Base-by-base conservation (phyloP, 164 flowering plant species). In the Piper longum region DNA sequence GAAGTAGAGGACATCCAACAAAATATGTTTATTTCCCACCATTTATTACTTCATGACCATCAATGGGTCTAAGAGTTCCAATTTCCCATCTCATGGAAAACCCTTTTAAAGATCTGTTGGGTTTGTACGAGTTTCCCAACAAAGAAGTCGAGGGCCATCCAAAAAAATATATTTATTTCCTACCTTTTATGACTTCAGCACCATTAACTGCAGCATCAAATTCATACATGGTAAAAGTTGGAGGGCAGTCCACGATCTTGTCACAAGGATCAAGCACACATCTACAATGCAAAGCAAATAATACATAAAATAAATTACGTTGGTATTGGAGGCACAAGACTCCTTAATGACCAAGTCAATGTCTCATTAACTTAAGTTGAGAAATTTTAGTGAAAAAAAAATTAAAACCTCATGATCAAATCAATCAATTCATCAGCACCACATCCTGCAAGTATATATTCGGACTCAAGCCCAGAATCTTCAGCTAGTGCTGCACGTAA, bases 141-240 rank as follows among this genome's bases (percentile, higher is more conserved):
- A 26, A 48, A 8, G 14, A 48, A 5, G 9, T 48, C 2, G 14
- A 48, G 3, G 11, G 52, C 1, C 52, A 48, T 2, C 52, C 48
- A 9, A 9, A 6, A 2, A 9, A 48, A 48, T 9, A 9, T 48
- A 14, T 14, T 12, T 43, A 45, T 12, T 17, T 7, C 41, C 40
- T 77, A 88, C 99, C 98, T 74, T 91, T 91, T 39, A 89, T 69
- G 40, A 95, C 96, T 60, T 57, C 68, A 55, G 99, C 99, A 19
- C 82, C 93, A 82, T 95, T 95, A 55, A 95, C 96, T 41, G 87
- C 91, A 67, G 99, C 99, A 82, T 95, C 99, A 77, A 95, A 91
- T 74, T 79, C 96, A 73, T 95, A 95, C 99, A 95, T 95, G n/a
- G 99, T 87, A 73, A 95, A 95, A 55, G 99, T 95, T 41, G 99